Conservation (phyloP, 208 protist species). For the Wallacemonas sp. region DNA sequence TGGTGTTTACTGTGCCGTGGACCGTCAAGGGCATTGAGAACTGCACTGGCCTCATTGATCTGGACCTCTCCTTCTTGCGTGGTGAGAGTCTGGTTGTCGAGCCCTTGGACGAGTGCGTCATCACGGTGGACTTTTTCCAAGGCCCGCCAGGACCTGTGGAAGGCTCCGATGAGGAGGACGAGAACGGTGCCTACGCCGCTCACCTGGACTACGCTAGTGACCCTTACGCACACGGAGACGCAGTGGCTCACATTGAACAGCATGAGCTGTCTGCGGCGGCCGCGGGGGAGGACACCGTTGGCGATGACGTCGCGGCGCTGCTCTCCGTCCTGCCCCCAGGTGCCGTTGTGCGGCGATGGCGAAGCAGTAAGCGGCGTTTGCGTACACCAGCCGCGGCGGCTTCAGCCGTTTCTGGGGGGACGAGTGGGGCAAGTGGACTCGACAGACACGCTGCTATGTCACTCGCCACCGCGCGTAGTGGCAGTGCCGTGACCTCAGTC, state of each 20-base stretch:
- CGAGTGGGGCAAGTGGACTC: background rate
- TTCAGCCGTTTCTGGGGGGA: no score
- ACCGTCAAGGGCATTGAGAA: conserved; percentile 60
- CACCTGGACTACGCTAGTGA: no score
- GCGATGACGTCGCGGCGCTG: background rate
- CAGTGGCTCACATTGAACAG: no score
- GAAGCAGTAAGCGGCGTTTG: conserved; percentile 8
- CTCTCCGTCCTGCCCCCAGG: no score
- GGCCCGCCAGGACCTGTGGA: no score
- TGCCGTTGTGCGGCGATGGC: conserved; percentile 1
- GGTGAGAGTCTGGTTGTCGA: conserved; percentile 56
- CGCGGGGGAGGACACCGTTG: background rate
- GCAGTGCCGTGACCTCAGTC: background rate
- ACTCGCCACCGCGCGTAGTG: background rate
- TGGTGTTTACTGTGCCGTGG: conserved; percentile 58
- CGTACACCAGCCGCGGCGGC: no score
- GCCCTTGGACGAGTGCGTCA: conserved; percentile 74
- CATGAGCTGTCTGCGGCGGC: background rate
- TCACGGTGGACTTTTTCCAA: conserved; percentile 39
- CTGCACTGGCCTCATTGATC: conserved; percentile 51
- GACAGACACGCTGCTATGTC: background rate
- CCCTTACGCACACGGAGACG: no score
- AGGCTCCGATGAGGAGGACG: background rate
- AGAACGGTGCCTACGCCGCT: background rate
- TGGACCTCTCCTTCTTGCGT: conserved; percentile 62